A percentile compares a stretch with the other conserved stretches of the same genome.
These are phyloP conservation scores for Luffa aegyptiaca DNA, from an alignment of 306 rosid genomes.

Conservation along the genomic window DNA sequence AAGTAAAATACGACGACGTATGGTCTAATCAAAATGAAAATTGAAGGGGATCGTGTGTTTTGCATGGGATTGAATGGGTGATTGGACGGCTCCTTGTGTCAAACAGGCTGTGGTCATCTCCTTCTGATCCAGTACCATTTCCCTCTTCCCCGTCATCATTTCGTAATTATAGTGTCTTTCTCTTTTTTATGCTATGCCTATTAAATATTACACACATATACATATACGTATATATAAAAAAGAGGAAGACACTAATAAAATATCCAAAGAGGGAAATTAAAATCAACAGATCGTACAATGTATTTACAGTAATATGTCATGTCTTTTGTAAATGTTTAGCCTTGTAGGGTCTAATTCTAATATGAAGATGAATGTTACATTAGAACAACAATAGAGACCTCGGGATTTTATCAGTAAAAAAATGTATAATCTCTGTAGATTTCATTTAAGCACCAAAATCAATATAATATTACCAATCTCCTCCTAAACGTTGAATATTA, in stretches of 20 bases:
- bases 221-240: too few species aligned
- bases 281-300: background rate
- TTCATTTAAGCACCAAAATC: too few species aligned
- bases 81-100: constrained; percentile 5
- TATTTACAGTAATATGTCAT: background rate
- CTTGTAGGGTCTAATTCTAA: background rate
- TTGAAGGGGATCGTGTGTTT: background rate
- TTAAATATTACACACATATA: too few species aligned
- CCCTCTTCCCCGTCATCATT: constrained; percentile 1
- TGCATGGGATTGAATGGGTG: background rate
- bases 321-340: background rate
- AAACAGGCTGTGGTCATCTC: constrained; percentile 9
- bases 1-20: background rate
- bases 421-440: too few species aligned
- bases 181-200: too few species aligned
- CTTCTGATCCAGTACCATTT: background rate
- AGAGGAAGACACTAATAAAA: too few species aligned
- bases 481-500: too few species aligned
- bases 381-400: too few species aligned
- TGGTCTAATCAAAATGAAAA: background rate
- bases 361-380: background rate
- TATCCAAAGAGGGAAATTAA: background rate
- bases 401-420: too few species aligned
- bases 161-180: background rate
- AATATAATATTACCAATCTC: too few species aligned